Conservation (phyloP, 2,329 filamentous ascomycete species). For the Neoscytalidium dimidiatum region DNA sequence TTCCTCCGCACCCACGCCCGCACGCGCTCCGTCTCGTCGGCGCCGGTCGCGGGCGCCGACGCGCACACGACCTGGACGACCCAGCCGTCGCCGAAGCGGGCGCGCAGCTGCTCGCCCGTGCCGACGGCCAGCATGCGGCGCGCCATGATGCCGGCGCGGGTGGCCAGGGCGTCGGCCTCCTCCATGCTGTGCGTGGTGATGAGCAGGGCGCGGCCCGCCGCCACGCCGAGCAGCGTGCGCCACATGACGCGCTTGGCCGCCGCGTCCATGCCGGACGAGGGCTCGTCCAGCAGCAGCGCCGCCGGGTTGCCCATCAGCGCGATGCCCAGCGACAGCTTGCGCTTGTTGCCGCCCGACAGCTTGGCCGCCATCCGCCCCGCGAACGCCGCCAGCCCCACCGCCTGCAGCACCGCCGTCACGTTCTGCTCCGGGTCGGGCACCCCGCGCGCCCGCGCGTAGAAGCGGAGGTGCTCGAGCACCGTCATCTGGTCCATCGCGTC, state of each 20-base stretch:
- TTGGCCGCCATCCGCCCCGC: slow-evolving; percentile 73
- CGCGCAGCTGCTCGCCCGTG: slow-evolving; percentile 69
- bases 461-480: slow-evolving; percentile 79
- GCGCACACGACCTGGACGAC: slow-evolving; percentile 80
- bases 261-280: slow-evolving; percentile 84
- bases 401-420: slow-evolving; percentile 73
- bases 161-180: slow-evolving; percentile 86
- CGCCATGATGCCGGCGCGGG: slow-evolving; percentile 82
- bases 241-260: slow-evolving; percentile 93
- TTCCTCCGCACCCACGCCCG: slow-evolving; percentile 63
- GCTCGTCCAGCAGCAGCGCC: slow-evolving; percentile 86
- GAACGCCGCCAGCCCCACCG: slow-evolving; percentile 76
- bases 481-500: slow-evolving; percentile 88
- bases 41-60: slow-evolving; percentile 71
- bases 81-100: slow-evolving; percentile 74
- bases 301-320: slow-evolving; percentile 90
- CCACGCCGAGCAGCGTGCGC: slow-evolving; percentile 73
- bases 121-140: slow-evolving; percentile 83
- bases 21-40: slow-evolving; percentile 67
- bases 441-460: slow-evolving; percentile 84
- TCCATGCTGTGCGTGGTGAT: slow-evolving; percentile 96
- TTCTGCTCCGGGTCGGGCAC: slow-evolving; percentile 75
- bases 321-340: slow-evolving; percentile 87
- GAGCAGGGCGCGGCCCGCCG: slow-evolving; percentile 73
- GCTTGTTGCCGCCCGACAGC: slow-evolving; percentile 86